Conservation (phyloP, 306 rosid species). For the Nissolia schottii region DNA sequence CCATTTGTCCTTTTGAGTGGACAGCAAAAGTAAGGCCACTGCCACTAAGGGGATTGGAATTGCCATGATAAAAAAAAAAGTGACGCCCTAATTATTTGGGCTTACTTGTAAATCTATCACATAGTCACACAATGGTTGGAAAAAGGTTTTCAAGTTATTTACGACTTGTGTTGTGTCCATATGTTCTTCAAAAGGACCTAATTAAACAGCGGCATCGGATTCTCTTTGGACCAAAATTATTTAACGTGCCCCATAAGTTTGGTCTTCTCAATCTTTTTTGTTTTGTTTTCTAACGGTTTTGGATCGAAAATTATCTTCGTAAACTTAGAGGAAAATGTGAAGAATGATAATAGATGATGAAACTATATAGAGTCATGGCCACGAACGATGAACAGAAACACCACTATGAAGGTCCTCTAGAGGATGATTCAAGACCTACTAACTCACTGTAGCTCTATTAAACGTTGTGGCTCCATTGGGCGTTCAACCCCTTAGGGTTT, state of each 20-base stretch:
- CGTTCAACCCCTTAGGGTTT: too few species aligned
- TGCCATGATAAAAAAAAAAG: constrained; percentile 16
- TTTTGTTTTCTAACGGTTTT: too few species aligned
- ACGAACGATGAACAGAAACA: too few species aligned
- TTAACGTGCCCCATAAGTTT: constrained; percentile 17
- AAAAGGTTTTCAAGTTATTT: constrained; percentile 9
- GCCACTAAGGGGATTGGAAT: constrained; percentile 4
- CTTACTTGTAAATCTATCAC: constrained; percentile 11
- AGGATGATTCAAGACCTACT: too few species aligned
- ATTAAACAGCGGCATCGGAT: constrained; percentile 28
- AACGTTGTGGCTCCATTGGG: too few species aligned
- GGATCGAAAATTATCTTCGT: too few species aligned
- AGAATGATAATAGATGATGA: too few species aligned
- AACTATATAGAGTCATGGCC: too few species aligned
- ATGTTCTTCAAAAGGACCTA: constrained; percentile 3
- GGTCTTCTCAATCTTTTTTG: not conserved
- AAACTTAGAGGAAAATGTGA: too few species aligned
- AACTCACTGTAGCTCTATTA: too few species aligned
- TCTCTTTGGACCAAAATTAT: constrained; percentile 28
- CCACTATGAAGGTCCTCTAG: too few species aligned
- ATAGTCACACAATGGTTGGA: constrained; percentile 16
- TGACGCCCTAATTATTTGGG: constrained; percentile 22
- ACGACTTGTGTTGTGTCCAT: constrained; percentile 28
- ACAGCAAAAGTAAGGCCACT: constrained; percentile 16
- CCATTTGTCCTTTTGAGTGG: not conserved